phyloP scores from a whole-genome alignment of 2,329 filamentous ascomycete genomes.

The Leptographium lundbergii region DNA sequence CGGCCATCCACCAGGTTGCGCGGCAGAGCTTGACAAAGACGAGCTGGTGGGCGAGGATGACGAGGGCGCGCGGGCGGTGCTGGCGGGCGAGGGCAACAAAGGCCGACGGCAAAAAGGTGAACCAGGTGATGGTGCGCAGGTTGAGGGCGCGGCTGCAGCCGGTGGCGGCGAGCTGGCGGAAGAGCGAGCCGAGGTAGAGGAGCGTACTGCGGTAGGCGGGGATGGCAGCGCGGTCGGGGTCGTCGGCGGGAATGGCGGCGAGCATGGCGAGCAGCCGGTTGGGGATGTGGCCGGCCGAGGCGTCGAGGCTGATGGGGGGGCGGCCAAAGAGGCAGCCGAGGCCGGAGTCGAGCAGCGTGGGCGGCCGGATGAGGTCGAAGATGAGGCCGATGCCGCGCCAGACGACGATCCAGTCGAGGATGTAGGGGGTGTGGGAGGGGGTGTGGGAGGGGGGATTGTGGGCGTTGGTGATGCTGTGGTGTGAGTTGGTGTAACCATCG shows the following conservation, averaged over 20 bases:
- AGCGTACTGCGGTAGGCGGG: constrained; percentile 33
- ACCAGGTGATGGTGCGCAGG: constrained; percentile 39
- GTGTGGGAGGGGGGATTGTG: too few species aligned
- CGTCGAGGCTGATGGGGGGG: constrained; percentile 33
- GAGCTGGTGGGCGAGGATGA: constrained; percentile 41
- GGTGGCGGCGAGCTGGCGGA: constrained; percentile 30
- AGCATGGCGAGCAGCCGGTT: constrained; percentile 37
- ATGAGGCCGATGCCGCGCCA: constrained; percentile 42
- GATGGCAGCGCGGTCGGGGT: constrained; percentile 27
- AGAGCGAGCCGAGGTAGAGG: constrained; percentile 38
- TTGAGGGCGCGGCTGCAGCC: constrained; percentile 30
- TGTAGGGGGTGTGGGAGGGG: constrained; percentile 30
- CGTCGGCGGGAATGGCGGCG: constrained; percentile 27
- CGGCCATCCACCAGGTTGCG: constrained; percentile 36
- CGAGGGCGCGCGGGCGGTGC: constrained; percentile 30
- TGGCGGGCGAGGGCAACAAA: constrained; percentile 32
- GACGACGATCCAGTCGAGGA: constrained; percentile 43
- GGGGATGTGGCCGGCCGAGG: constrained; percentile 28
- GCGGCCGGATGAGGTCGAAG: constrained; percentile 24
- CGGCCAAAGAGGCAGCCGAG: constrained; percentile 35
- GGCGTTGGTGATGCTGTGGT: too few species aligned
- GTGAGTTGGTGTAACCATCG: too few species aligned
- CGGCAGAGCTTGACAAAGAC: constrained; percentile 33
- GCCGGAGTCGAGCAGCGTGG: constrained; percentile 25
- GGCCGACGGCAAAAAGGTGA: constrained; percentile 33